phyloP scores from a whole-genome alignment of 345 rosid genomes.

The Punica granatum region DNA sequence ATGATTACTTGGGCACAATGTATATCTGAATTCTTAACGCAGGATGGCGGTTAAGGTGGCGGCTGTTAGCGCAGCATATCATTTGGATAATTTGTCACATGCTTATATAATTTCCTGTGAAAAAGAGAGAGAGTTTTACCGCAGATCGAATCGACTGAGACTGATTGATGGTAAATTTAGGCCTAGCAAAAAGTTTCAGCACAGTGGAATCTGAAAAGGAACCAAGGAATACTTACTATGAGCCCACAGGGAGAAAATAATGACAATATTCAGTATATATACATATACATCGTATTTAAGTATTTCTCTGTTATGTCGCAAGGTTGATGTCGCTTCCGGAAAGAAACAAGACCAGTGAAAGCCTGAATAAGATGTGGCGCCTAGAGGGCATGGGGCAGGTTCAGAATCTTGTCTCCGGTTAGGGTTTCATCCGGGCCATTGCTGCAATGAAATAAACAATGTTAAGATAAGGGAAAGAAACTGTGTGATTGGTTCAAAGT shows the following conservation, averaged over 20 bases:
- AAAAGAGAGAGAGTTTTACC: no score
- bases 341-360: neutral
- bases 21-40: no score
- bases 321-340: neutral
- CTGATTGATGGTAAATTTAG: no score
- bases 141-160: no score
- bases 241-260: neutral
- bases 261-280: neutral
- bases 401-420: conserved; percentile 33
- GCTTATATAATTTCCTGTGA: no score
- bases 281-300: neutral
- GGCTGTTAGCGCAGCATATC: no score
- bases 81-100: no score
- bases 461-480: neutral
- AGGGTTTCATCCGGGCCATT: conserved; percentile 59
- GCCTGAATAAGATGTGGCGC: neutral
- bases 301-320: neutral
- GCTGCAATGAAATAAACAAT: conserved; percentile 28
- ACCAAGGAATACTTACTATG: no score
- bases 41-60: no score
- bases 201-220: no score
- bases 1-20: no score
- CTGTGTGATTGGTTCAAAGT: neutral
- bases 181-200: no score
- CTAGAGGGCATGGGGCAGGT: conserved; percentile 71